phyloP scores from a whole-genome alignment of 345 rosid genomes.

The Citrus reticulata region DNA sequence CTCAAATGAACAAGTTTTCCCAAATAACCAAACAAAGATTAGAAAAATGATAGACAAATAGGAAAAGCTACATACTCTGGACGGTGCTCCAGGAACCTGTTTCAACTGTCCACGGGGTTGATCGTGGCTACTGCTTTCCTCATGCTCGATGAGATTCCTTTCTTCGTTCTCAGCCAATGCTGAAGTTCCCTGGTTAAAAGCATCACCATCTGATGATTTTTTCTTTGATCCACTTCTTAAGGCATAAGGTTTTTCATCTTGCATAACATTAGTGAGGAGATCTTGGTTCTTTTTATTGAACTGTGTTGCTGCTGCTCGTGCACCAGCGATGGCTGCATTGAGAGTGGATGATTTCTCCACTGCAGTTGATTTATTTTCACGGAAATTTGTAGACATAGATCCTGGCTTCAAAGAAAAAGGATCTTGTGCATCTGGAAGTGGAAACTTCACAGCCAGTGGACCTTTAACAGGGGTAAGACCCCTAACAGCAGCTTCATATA shows the following conservation, averaged over 20 bases:
- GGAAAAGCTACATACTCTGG: constrained; percentile 28
- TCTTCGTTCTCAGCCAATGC: constrained; percentile 1
- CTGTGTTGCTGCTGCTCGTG: constrained; percentile 79
- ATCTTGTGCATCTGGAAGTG: constrained; percentile 65
- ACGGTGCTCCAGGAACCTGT: constrained; percentile 20
- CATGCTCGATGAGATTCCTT: background rate
- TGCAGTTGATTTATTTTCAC: constrained; percentile 28
- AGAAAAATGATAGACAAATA: background rate
- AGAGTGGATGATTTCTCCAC: constrained; percentile 51
- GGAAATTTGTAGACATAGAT: constrained; percentile 31
- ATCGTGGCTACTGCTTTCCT: constrained; percentile 20
- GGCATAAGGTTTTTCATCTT: constrained; percentile 9
- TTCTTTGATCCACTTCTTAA: constrained; percentile 13
- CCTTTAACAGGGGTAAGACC: constrained; percentile 58
- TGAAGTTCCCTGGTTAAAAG: constrained; percentile 12
- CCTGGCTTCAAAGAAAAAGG: constrained; percentile 79
- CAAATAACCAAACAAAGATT: background rate
- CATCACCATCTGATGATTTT: constrained; percentile 22
- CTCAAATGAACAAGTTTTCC: background rate
- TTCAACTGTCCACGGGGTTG: constrained; percentile 20
- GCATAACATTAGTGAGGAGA: constrained; percentile 8
- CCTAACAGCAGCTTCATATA: constrained; percentile 69
- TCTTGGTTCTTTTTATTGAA: constrained; percentile 53
- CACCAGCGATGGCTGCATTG: constrained; percentile 75
- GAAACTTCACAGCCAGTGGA: constrained; percentile 61